Conservation (phyloP, 2,329 filamentous ascomycete genomes). For the Penicillium sp. region DNA sequence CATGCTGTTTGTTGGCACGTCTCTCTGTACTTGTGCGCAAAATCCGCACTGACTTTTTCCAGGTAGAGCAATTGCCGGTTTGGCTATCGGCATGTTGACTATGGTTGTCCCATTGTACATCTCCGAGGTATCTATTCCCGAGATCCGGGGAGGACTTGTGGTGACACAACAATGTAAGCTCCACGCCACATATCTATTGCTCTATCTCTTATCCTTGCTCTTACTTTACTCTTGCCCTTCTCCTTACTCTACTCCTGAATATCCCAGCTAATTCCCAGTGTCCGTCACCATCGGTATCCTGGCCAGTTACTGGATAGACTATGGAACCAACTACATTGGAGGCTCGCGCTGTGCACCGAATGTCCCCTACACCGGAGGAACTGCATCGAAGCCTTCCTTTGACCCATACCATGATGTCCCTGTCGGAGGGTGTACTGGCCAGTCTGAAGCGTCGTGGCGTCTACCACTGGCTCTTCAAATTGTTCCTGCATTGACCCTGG, state of each 20-base stretch:
- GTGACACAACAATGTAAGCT: conserved; percentile 37
- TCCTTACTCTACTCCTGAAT: background rate
- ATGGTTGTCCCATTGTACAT: conserved; percentile 53
- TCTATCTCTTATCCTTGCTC: too few species aligned
- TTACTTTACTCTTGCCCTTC: too few species aligned
- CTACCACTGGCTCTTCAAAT: conserved; percentile 48
- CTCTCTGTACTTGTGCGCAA: conserved; percentile 11
- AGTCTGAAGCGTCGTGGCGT: conserved; percentile 47
- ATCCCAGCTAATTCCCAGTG: conserved; percentile 38
- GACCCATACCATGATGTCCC: conserved; percentile 41
- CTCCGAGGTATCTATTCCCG: conserved; percentile 44
- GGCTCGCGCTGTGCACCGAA: conserved; percentile 46
- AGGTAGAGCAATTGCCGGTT: conserved; percentile 44
- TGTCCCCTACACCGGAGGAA: conserved; percentile 46
- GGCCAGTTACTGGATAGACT: conserved; percentile 40
- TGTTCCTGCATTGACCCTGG: conserved; percentile 36
- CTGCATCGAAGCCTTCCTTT: conserved; percentile 35
- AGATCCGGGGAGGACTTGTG: conserved; percentile 37
- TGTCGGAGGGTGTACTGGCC: conserved; percentile 45
- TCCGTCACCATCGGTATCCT: conserved; percentile 38
- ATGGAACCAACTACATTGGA: conserved; percentile 44
- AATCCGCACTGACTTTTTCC: background rate
- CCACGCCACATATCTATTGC: too few species aligned
- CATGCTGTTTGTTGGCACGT: conserved; percentile 44
- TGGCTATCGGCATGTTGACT: conserved; percentile 42